Evolutionary conservation across 768 basidiomycete genomes (phyloP), one percentile per base, ranked within the genome.

Genomic region (Mycena crocata): DNA sequence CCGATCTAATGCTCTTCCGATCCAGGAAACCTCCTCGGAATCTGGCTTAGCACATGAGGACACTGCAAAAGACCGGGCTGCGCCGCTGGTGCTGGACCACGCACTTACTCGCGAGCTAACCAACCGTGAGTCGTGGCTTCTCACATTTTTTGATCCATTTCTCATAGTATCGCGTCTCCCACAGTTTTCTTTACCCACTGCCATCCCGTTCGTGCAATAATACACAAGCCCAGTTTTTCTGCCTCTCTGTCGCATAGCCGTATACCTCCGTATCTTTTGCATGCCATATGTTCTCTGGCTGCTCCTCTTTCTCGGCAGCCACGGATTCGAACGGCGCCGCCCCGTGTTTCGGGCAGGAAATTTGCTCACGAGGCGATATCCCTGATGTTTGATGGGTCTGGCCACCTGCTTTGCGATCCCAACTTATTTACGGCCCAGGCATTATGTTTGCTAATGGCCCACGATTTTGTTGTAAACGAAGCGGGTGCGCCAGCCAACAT

Each of bases 101-200:
- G 78, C 83, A 30, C 84, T 91, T 63, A 91, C 88, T 28, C 86
- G 90, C 60, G 92, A 93, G 76, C 85, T 93, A 63, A 90, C 91
- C 35, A 91, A 92, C 74, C 81, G 92, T 91, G 76, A 74, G 90
- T 81, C 46, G 26, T 39, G 66, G 62, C 52, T 71, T 44, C 63
- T 40, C 54, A 48, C n/a, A n/a, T n/a, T n/a, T n/a, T 50, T 57
- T 14, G 26, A 30, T 15, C 32, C 34, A 34, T 34, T 21, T 51
- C 24, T 7, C 23, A 31, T 51, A 44, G 21, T 19, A 59, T 50
- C 60, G 59, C 35, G 34, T 45, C 50, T 52, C 37, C 52, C 42
- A n/a, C 71, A 94, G 93, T 94, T 13, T 94, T 94, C 77, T 94
- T 94, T 76, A 85, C 93, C 28, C 91, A 92, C 75, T 90, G 90